Base-by-base conservation (phyloP, 2,329 filamentous ascomycete genomes). In the Alternaria sp. region DNA sequence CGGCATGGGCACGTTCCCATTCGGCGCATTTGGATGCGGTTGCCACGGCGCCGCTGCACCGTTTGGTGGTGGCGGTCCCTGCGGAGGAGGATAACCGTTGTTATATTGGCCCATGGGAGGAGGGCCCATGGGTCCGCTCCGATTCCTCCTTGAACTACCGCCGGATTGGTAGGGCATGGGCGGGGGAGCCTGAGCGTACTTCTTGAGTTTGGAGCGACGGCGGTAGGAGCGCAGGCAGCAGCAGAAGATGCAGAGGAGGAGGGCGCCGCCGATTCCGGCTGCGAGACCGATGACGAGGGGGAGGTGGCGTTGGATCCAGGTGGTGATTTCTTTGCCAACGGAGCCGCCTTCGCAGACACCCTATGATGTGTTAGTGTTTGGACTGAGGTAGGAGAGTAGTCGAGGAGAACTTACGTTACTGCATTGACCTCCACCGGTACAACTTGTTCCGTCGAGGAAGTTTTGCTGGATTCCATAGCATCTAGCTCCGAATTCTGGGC, bases 401-500 rank as follows among this genome's bases (percentile, higher is more conserved):
- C 5, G 26, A 52, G 25, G 21, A 54, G 45, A n/a, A 80, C 84
- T 82, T 80, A 86, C 85, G 72, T 94, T 95, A 55, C 79, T 77
- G 80, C 96, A 99, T 60, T 83, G 85, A 7, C 96, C 96, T 58
- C 93, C 92, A 17, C 91, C 91, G 56, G 89, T 86, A 77, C 96
- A 99, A 2, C 87, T 83, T 1, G 96, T 98, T 17, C 96, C 96
- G 76, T 99, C 96, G 28, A 98, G 84, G 81, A 97, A 98, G 81
- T 96, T 96, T 77, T 97, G 93, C 77, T 92, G 90, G 82, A 96
- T 87, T 21, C 87, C 86, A 64, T 91, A 90, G 80, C 93, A 97
- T 8, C 86, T 84, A 6, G 83, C 67, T 8, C 88, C 88, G 61
- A 94, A 90, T 60, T 88, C 83, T 5, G 92, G 89, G 23, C 90